A percentile compares a stretch with the other conserved stretches of the same genome.
These are phyloP conservation scores for Ceratocystis cubensis DNA, from an alignment of 2,329 filamentous ascomycete genomes.

Conservation along the genomic window DNA sequence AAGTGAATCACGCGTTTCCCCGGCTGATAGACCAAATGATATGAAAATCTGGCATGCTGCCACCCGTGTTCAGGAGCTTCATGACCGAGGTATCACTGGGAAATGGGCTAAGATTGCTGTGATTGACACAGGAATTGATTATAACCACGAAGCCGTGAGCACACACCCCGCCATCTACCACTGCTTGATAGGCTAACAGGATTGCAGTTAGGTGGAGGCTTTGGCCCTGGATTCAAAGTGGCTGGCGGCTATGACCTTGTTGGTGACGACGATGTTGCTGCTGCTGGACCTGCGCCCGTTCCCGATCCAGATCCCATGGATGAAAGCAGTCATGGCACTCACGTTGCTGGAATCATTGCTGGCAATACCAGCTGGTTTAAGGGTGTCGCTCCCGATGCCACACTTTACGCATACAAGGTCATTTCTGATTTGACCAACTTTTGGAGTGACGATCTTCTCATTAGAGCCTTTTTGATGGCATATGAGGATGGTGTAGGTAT, in stretches of 20 bases:
- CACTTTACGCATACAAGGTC: slow-evolving; percentile 21
- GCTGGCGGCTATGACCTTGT: slow-evolving; percentile 31
- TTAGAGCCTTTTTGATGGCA: slow-evolving; percentile 28
- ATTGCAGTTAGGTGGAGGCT: slow-evolving; percentile 30
- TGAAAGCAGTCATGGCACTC: slow-evolving; percentile 28
- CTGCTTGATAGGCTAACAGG: background rate
- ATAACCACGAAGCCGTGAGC: slow-evolving; percentile 26
- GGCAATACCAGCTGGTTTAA: slow-evolving; percentile 18
- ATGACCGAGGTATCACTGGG: slow-evolving; percentile 30
- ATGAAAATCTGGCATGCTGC: slow-evolving; percentile 30
- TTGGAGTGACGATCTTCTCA: slow-evolving; percentile 24
- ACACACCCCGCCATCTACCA: background rate
- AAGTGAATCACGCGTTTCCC: background rate
- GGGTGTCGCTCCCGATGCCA: slow-evolving; percentile 25
- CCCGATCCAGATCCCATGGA: slow-evolving; percentile 14
- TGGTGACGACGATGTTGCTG: slow-evolving; percentile 22
- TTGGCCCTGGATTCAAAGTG: slow-evolving; percentile 31
- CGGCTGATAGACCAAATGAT: slow-evolving; percentile 10
- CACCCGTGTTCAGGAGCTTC: slow-evolving; percentile 32
- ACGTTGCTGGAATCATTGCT: slow-evolving; percentile 27
- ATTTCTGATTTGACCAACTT: background rate
- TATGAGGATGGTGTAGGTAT: slow-evolving; percentile 27
- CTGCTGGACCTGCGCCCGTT: background rate
- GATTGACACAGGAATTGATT: slow-evolving; percentile 33
- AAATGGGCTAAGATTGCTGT: slow-evolving; percentile 31